Percentiles rank a stretch among this genome's conserved stretches.
Conservation (phyloP, 805 yeast species). For the Candida oleophila region DNA sequence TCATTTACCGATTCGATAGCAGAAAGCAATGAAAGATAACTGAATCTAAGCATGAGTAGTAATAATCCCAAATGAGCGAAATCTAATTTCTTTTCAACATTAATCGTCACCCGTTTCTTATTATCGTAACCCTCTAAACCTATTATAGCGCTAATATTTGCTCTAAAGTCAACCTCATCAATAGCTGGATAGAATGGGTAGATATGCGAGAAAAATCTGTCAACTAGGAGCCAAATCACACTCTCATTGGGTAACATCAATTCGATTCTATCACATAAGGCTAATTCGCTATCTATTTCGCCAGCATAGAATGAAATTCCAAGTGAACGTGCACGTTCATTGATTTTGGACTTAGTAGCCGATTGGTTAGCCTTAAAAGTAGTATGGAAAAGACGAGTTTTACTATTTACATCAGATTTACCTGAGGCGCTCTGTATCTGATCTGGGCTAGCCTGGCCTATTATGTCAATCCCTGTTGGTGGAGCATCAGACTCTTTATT, state of each 20-base stretch:
- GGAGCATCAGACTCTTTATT: no score
- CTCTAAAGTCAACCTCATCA: constrained; percentile 34
- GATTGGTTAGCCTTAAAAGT: not conserved
- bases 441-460: no score
- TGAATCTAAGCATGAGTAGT: constrained; percentile 30
- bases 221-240: constrained; percentile 37
- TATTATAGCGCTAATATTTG: constrained; percentile 33
- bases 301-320: constrained; percentile 31
- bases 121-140: constrained; percentile 28
- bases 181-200: constrained; percentile 46
- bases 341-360: constrained; percentile 8
- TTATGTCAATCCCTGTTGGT: no score
- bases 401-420: not conserved
- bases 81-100: constrained; percentile 27
- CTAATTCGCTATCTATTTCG: constrained; percentile 23
- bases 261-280: constrained; percentile 28
- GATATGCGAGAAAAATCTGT: constrained; percentile 39
- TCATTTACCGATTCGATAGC: constrained; percentile 27
- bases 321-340: constrained; percentile 17
- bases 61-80: constrained; percentile 33
- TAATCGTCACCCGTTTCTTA: constrained; percentile 11
- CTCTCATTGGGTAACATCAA: constrained; percentile 34
- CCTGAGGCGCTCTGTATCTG: constrained; percentile 12
- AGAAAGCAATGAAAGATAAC: constrained; percentile 33
- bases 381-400: not conserved